Conservation (phyloP, 352 stramenopile species). For the Globisporangium cylindrosporum region DNA sequence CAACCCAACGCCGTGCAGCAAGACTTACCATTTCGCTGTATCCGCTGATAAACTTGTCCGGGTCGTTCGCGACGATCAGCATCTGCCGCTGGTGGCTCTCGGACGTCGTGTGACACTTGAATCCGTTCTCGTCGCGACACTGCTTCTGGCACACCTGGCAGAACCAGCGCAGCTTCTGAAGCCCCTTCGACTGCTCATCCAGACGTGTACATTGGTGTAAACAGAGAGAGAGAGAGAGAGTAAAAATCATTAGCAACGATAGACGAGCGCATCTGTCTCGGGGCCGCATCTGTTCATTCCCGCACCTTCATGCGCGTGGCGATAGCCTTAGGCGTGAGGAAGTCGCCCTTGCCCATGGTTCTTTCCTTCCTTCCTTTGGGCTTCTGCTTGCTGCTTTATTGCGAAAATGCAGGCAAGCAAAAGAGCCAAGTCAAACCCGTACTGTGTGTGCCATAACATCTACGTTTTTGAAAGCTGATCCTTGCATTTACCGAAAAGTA, state of each 20-base stretch:
- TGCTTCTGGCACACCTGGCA: slow-evolving; percentile 99
- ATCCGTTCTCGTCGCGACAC: slow-evolving; percentile 99
- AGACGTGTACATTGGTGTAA: neutral
- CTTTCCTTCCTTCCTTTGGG: neutral
- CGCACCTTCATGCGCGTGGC: slow-evolving; percentile 84
- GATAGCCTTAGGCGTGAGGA: slow-evolving; percentile 85
- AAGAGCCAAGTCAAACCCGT: neutral
- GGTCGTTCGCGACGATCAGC: slow-evolving; percentile 96
- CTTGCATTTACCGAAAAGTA: neutral
- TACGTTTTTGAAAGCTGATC: neutral
- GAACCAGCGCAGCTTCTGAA: slow-evolving; percentile 99
- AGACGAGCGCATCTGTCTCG: neutral
- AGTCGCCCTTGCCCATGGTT: slow-evolving; percentile 81
- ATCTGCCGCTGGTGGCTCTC: slow-evolving; percentile 99
- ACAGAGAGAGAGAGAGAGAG: neutral
- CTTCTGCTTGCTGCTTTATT: neutral
- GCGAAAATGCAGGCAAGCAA: neutral
- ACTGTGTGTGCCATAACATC: neutral
- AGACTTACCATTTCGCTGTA: slow-evolving; percentile 69
- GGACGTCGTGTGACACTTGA: slow-evolving; percentile 98
- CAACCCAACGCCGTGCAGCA: neutral
- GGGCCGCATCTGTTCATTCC: too few species aligned
- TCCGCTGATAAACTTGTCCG: slow-evolving; percentile 92
- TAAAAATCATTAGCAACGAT: neutral
- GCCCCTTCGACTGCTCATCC: slow-evolving; percentile 84